Evolutionary conservation across 306 rosid species (phyloP).

Genomic region (Spatholobus suberectus): DNA sequence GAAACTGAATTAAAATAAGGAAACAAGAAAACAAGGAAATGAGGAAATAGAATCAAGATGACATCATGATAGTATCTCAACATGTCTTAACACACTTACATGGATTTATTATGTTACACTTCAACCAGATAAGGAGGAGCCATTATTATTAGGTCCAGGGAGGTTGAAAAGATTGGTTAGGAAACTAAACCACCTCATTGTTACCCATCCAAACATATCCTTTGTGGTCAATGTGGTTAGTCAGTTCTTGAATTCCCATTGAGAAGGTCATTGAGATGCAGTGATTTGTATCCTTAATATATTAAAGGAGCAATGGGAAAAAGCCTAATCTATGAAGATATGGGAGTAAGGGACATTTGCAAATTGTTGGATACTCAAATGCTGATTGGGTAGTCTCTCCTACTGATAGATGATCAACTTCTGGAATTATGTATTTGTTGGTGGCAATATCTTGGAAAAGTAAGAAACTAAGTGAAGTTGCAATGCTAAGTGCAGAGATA

Average conservation of each 20-base stretch:
- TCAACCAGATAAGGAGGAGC: background rate
- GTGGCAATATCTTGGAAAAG: background rate
- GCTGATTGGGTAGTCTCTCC: background rate
- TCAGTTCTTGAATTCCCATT: background rate
- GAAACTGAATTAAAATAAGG: background rate
- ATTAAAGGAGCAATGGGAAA: background rate
- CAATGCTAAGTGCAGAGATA: too few species aligned
- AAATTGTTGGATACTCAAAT: background rate
- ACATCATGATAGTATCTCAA: background rate
- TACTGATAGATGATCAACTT: background rate
- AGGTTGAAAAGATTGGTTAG: background rate
- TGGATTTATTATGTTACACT: background rate
- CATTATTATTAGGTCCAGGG: background rate
- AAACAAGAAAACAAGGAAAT: background rate
- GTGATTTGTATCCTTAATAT: background rate
- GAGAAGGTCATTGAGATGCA: background rate
- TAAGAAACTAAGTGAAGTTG: background rate
- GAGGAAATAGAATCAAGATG: background rate
- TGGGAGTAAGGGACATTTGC: background rate
- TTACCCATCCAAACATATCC: background rate
- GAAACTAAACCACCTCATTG: background rate
- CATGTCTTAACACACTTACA: background rate
- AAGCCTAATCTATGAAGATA: background rate
- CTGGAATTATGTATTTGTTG: background rate
- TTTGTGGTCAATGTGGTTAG: background rate